These are phyloP conservation scores for Cladochytrium replicatum DNA, from an alignment of 192 early-diverging fungal genomes.

Conservation along the genomic window DNA sequence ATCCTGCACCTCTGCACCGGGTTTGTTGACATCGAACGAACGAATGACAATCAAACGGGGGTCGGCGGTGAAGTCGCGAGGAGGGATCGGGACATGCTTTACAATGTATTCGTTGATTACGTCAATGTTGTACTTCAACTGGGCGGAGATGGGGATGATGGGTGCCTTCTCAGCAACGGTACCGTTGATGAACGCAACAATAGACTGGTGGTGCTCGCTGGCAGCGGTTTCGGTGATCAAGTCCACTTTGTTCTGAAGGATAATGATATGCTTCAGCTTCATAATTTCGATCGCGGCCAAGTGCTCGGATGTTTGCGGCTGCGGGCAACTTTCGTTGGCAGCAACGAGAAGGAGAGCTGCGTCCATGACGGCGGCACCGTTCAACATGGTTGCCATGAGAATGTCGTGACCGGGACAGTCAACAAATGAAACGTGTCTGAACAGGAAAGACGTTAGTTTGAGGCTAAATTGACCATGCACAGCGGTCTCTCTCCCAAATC, in stretches of 20 bases:
- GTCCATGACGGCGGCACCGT: slow-evolving; percentile 98
- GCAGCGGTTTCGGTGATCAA: slow-evolving; percentile 89
- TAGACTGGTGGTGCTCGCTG: slow-evolving; percentile 79
- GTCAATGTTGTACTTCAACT: slow-evolving; percentile 98
- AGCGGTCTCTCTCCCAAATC: slow-evolving; percentile 1
- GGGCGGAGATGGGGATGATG: slow-evolving; percentile 95
- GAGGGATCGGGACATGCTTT: slow-evolving; percentile 88
- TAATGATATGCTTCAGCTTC: slow-evolving; percentile 93
- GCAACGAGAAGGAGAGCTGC: slow-evolving; percentile 95
- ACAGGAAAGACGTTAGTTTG: slow-evolving; percentile 4
- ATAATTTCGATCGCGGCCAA: slow-evolving; percentile 98
- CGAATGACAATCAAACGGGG: slow-evolving; percentile 95
- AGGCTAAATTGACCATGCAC: not conserved
- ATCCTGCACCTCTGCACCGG: slow-evolving; percentile 84
- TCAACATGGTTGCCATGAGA: slow-evolving; percentile 99
- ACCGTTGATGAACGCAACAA: slow-evolving; percentile 85
- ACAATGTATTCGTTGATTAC: slow-evolving; percentile 96
- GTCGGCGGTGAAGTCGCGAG: slow-evolving; percentile 83
- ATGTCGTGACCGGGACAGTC: slow-evolving; percentile 99
- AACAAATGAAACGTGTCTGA: slow-evolving; percentile 93
- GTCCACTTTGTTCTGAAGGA: slow-evolving; percentile 98
- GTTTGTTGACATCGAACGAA: slow-evolving; percentile 98
- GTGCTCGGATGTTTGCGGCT: slow-evolving; percentile 98
- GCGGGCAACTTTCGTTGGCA: slow-evolving; percentile 96
- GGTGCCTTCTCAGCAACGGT: slow-evolving; percentile 92